phyloP scores from a whole-genome alignment of 78 protist genomes.

The Dictyostelium firmibasis region DNA sequence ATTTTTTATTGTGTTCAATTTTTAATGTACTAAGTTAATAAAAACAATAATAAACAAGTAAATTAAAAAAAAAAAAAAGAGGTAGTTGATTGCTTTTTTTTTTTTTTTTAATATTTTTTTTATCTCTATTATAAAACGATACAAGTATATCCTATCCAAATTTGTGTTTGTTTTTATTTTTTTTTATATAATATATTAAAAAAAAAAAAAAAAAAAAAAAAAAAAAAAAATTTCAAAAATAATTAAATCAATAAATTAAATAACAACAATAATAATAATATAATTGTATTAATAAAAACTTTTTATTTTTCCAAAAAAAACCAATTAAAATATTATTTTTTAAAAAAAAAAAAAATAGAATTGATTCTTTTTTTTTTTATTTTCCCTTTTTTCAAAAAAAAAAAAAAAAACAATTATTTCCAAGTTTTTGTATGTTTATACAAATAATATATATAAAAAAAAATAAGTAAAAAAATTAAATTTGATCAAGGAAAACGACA shows the following conservation, averaged over 20 bases:
- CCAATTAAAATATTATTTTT: neutral
- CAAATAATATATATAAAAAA: slow-evolving; percentile 12
- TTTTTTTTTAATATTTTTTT: neutral
- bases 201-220: neutral
- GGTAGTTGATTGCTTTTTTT: neutral
- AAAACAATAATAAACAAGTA: neutral
- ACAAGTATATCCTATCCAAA: neutral
- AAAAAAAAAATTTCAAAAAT: neutral
- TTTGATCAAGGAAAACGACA: neutral
- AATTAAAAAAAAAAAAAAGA: too few species aligned
- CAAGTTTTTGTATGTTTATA: neutral
- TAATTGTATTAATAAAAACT: neutral
- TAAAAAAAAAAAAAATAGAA: neutral
- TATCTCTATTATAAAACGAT: neutral
- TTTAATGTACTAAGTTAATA: neutral
- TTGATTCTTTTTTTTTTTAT: neutral
- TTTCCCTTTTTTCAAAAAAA: neutral
- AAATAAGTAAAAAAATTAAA: slow-evolving; percentile 9
- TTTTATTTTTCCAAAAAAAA: neutral
- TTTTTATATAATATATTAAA: neutral
- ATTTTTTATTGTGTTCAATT: neutral
- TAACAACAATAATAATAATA: too few species aligned
- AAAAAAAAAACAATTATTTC: neutral
- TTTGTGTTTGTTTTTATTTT: neutral
- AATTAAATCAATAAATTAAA: too few species aligned